Conservation (phyloP, 1,284 basidiomycete species). For the Ustilago esculenta region DNA sequence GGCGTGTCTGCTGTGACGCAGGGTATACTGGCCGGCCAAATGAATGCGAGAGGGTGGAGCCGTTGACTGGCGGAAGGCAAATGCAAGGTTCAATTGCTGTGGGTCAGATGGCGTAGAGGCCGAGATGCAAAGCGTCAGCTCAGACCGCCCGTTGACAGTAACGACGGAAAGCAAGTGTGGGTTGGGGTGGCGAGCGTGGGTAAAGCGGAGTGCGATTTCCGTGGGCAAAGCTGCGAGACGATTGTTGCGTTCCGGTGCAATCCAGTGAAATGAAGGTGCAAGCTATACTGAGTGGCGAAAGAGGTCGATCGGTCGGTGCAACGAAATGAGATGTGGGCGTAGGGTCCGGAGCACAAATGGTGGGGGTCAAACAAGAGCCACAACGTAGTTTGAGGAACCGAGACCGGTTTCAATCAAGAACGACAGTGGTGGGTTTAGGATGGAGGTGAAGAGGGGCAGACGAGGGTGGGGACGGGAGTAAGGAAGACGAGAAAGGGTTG, state of each 20-base stretch:
- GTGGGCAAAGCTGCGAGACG: constrained; percentile 2
- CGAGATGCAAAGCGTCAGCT: neutral
- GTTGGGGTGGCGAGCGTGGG: constrained; percentile 16
- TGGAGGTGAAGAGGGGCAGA: neutral
- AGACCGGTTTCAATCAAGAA: constrained; percentile 3
- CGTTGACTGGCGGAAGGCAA: neutral
- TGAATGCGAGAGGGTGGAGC: neutral
- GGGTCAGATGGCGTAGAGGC: constrained; percentile 1
- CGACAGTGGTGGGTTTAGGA: neutral
- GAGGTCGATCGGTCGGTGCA: constrained; percentile 1
- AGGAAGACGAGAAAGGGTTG: neutral
- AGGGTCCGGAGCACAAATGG: constrained; percentile 3
- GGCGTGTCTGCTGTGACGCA: neutral
- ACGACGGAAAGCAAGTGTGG: neutral
- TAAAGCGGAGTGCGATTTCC: constrained; percentile 5
- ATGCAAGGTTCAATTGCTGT: constrained; percentile 11
- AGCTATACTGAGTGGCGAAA: neutral
- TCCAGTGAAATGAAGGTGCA: constrained; percentile 7
- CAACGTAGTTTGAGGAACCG: neutral
- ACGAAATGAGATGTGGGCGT: constrained; percentile 10
- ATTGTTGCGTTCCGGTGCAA: constrained; percentile 8
- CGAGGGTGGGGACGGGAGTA: constrained; percentile 6
- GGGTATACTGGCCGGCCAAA: neutral
- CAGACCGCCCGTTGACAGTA: neutral
- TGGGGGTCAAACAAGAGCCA: neutral